phyloP scores from a whole-genome alignment of 2,329 filamentous ascomycete genomes.

The Pseudocercospora crystallina region DNA sequence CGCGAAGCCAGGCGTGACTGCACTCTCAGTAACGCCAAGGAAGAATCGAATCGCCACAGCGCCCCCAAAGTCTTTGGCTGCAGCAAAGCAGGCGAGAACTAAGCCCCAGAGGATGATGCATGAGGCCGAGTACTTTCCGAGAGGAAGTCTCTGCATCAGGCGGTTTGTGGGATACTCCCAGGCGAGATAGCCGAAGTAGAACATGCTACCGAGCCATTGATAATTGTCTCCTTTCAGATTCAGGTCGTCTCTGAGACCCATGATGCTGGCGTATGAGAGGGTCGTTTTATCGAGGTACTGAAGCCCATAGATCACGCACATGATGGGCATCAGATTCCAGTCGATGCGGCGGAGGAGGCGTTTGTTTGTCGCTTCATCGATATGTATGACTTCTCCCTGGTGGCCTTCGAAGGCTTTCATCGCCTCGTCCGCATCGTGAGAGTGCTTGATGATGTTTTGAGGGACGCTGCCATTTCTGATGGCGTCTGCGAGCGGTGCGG shows the following conservation, averaged over 20 bases:
- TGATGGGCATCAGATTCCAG: conserved; percentile 60
- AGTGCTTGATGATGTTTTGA: conserved; percentile 50
- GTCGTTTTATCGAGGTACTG: conserved; percentile 63
- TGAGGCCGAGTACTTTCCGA: conserved; percentile 65
- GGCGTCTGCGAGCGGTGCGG: conserved; percentile 27
- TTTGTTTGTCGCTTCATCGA: conserved; percentile 59
- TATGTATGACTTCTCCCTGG: conserved; percentile 52
- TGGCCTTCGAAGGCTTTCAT: conserved; percentile 55
- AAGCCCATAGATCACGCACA: conserved; percentile 59
- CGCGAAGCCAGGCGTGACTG: conserved; percentile 68
- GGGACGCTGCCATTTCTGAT: conserved; percentile 30
- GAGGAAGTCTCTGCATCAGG: conserved; percentile 62
- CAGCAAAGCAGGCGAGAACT: conserved; percentile 63
- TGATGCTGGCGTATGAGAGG: conserved; percentile 53
- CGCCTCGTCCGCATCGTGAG: conserved; percentile 61
- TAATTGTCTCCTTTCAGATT: conserved; percentile 52
- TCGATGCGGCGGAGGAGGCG: conserved; percentile 63
- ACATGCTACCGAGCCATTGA: conserved; percentile 51
- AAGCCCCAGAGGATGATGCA: conserved; percentile 66
- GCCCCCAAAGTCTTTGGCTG: conserved; percentile 59
- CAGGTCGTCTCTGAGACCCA: conserved; percentile 51
- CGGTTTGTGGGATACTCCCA: conserved; percentile 66
- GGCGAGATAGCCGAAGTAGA: conserved; percentile 56
- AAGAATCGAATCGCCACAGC: conserved; percentile 67
- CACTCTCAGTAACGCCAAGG: conserved; percentile 66